Evolutionary conservation across 2,329 filamentous ascomycete species (phyloP).

Genomic region (Aspergillus sp.): DNA sequence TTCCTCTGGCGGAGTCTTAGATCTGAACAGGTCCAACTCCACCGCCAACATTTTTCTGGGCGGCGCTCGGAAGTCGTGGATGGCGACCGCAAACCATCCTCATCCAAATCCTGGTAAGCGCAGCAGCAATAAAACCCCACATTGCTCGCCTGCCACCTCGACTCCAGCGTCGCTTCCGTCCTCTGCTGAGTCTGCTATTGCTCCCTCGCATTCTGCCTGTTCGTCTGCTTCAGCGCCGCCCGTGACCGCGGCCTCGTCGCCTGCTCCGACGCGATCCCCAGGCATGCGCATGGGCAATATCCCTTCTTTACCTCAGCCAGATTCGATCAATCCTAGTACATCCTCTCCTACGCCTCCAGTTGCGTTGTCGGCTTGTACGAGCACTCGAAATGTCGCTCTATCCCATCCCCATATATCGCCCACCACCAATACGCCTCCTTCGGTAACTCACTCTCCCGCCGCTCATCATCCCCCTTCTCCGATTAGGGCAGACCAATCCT

Average conservation of each 20-base stretch:
- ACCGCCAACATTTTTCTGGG: conserved; percentile 48
- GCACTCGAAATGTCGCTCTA: conserved; percentile 23
- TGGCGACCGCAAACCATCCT: conserved; percentile 26
- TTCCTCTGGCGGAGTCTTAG: neutral
- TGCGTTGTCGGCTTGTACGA: neutral
- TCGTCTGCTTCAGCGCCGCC: neutral
- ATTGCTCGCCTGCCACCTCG: neutral
- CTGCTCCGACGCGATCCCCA: conserved; percentile 10
- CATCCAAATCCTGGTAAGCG: neutral
- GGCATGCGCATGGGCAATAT: conserved; percentile 25
- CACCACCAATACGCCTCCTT: conserved; percentile 3
- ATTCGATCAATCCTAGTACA: conserved; percentile 7
- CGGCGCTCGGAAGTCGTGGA: conserved; percentile 45
- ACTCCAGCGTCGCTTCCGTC: neutral
- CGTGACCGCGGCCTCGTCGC: neutral
- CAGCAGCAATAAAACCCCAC: neutral
- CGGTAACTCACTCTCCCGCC: conserved; percentile 5
- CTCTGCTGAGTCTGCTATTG: conserved; percentile 6
- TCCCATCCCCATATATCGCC: conserved; percentile 1
- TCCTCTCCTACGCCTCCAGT: conserved; percentile 2
- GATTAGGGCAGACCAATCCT: neutral
- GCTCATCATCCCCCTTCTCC: conserved; percentile 2
- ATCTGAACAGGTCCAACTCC: conserved; percentile 33
- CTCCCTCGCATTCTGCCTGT: neutral
- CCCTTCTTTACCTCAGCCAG: conserved; percentile 15